Conservation (phyloP, 805 yeast genomes). For the Suhomyces emberorum region DNA sequence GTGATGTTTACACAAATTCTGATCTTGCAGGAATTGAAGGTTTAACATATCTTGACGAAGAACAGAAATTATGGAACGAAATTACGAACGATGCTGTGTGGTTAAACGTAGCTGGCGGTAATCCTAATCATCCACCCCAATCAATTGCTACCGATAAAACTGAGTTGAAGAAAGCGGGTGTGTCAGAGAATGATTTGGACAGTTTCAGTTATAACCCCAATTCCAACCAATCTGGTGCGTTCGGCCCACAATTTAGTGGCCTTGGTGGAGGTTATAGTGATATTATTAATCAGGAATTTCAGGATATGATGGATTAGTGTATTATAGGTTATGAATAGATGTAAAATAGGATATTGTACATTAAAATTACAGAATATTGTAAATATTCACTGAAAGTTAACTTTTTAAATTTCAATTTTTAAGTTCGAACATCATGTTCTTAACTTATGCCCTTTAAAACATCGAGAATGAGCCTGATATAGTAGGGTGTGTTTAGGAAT, state of each 20-base stretch:
- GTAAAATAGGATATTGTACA: background rate
- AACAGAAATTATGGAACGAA: constrained; percentile 67
- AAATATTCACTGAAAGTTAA: too few species aligned
- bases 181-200: constrained; percentile 2
- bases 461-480: too few species aligned
- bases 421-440: too few species aligned
- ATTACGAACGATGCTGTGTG: constrained; percentile 75
- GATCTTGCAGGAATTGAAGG: constrained; percentile 44
- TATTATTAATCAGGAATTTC: constrained; percentile 38
- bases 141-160: background rate
- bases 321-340: background rate
- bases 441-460: too few species aligned
- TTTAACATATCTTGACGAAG: constrained; percentile 39
- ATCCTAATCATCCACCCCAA: constrained; percentile 17
- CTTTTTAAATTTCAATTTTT: too few species aligned
- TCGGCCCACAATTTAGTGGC: constrained; percentile 3
- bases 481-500: too few species aligned
- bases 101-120: constrained; percentile 42
- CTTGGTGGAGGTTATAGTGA: constrained; percentile 33
- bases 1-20: constrained; percentile 32
- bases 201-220: background rate
- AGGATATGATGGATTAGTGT: constrained; percentile 14
- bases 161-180: constrained; percentile 3
- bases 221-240: background rate
- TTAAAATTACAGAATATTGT: background rate